phyloP scores from a whole-genome alignment of 768 basidiomycete genomes.

The Trametes sanguinea region DNA sequence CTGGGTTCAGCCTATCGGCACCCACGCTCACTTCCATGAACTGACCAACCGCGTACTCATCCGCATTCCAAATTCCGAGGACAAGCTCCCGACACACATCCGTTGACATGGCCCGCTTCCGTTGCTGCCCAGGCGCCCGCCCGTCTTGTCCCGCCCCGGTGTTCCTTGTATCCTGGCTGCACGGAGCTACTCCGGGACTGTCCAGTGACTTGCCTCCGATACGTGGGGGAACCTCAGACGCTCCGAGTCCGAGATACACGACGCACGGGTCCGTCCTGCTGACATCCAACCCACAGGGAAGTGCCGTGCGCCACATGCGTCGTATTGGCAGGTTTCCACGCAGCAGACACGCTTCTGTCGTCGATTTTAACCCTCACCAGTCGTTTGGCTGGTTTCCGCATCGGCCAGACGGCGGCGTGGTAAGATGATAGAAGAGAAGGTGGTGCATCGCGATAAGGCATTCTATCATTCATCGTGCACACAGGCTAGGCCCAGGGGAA shows the following conservation, averaged over 20 bases:
- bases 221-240: not conserved
- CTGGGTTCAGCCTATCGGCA: not conserved
- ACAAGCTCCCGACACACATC: not conserved
- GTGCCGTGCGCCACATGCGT: slow-evolving; percentile 1
- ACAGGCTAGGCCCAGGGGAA: not conserved
- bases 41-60: not conserved
- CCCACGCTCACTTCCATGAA: not conserved
- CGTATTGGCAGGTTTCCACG: slow-evolving; percentile 1
- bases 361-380: not conserved
- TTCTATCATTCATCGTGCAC: slow-evolving; percentile 5
- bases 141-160: not conserved
- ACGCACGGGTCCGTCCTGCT: slow-evolving; percentile 3
- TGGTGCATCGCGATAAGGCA: slow-evolving; percentile 3
- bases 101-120: not conserved
- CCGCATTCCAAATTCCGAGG: not conserved
- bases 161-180: not conserved
- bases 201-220: not conserved
- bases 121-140: not conserved
- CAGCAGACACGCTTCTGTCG: slow-evolving; percentile 7
- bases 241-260: not conserved
- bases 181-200: no score
- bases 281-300: slow-evolving; percentile 2
- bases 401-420: slow-evolving; percentile 2
- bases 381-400: not conserved
- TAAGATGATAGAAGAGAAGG: not conserved